Evolutionary conservation across 2,329 filamentous ascomycete genomes (phyloP).

Genomic region (Knufia petricola): DNA sequence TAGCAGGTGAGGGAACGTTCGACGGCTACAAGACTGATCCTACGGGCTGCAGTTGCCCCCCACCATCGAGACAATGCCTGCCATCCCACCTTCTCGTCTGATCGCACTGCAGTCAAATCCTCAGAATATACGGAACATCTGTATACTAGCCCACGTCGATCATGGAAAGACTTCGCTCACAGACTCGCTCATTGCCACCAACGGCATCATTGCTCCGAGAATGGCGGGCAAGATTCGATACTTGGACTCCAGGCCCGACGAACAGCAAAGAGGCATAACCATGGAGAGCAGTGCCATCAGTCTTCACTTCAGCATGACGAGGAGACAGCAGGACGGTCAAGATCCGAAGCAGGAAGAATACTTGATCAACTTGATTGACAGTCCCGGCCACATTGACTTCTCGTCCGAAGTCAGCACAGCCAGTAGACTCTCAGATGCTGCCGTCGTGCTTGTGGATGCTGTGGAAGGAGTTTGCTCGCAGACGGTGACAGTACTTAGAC

Average conservation of each 20-base stretch:
- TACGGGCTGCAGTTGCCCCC: background rate
- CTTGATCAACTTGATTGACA: constrained; percentile 94
- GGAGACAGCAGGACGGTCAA: constrained; percentile 51
- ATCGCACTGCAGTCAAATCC: constrained; percentile 79
- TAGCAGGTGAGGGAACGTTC: background rate
- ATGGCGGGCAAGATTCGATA: constrained; percentile 96
- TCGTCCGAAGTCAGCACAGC: constrained; percentile 96
- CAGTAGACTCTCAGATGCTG: constrained; percentile 86
- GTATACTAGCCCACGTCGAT: constrained; percentile 91
- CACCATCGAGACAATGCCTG: constrained; percentile 55
- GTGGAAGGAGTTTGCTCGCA: constrained; percentile 98
- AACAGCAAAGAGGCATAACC: constrained; percentile 94
- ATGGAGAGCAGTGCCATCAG: constrained; percentile 99
- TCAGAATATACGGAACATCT: constrained; percentile 90
- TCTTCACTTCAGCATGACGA: constrained; percentile 84
- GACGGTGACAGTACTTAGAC: constrained; percentile 89
- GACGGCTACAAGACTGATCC: background rate
- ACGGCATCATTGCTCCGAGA: constrained; percentile 98
- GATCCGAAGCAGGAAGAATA: constrained; percentile 72
- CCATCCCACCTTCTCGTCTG: constrained; percentile 83
- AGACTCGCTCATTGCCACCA: constrained; percentile 91
- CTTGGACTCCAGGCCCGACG: constrained; percentile 89
- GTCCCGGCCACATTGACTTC: constrained; percentile 96
- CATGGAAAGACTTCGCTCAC: constrained; percentile 98
- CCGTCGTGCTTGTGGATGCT: constrained; percentile 86